Conservation (phyloP, 306 rosid species). For the Quercus robur region DNA sequence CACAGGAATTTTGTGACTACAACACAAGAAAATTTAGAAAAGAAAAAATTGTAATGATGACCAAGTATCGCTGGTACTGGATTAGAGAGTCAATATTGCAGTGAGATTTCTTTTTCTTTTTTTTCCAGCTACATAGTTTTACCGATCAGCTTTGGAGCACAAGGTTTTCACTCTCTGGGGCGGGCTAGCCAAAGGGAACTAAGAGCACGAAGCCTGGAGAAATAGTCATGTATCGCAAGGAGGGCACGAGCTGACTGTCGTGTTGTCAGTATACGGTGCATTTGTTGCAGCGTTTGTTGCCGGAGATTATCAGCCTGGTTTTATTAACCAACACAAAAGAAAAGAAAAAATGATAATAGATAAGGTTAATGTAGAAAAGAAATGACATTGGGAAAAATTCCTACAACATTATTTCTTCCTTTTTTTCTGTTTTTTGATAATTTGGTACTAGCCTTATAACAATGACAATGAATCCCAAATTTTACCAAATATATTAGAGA, state of each 20-base stretch:
- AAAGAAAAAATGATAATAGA: slow-evolving; percentile 2
- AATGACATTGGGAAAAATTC: neutral
- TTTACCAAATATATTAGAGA: neutral
- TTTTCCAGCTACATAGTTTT: neutral
- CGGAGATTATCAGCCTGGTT: slow-evolving; percentile 92
- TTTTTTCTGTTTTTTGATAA: too few relatives aligned
- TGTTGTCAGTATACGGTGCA: slow-evolving; percentile 91
- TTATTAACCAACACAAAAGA: slow-evolving; percentile 8
- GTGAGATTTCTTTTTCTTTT: neutral
- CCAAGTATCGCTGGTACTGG: slow-evolving; percentile 19
- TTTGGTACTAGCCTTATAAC: too few relatives aligned
- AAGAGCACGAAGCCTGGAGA: slow-evolving; percentile 86
- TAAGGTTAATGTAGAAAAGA: neutral
- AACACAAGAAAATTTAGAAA: slow-evolving; percentile 23
- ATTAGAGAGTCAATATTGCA: slow-evolving; percentile 9
- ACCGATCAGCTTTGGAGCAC: neutral
- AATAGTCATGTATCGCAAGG: slow-evolving; percentile 85
- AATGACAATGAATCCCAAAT: neutral
- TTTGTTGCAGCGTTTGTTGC: slow-evolving; percentile 94
- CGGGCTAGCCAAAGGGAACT: slow-evolving; percentile 99
- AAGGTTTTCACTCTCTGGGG: slow-evolving; percentile 62
- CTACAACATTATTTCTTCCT: too few relatives aligned
- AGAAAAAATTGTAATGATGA: slow-evolving; percentile 13
- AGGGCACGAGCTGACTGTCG: slow-evolving; percentile 97
- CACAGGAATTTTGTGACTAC: slow-evolving; percentile 12